Percentiles rank a stretch among this genome's conserved stretches.
Evolutionary conservation across 139 green algal genomes (phyloP).

Genomic region (Chlorella sp.): DNA sequence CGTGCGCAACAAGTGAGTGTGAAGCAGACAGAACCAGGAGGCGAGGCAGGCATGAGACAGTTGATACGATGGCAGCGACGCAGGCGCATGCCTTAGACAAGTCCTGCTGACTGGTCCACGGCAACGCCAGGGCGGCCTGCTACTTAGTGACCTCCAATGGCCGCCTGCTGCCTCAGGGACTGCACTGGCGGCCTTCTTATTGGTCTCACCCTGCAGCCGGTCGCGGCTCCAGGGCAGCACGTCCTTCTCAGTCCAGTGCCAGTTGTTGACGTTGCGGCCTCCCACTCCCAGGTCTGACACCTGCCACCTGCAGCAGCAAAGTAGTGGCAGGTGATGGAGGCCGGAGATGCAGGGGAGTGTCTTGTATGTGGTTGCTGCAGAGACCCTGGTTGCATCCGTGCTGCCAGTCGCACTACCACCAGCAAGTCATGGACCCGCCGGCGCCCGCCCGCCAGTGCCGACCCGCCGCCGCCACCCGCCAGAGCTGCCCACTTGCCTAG

Average conservation of each 20-base stretch:
- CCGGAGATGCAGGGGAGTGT: too few relatives aligned
- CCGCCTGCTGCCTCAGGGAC: not conserved
- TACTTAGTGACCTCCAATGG: too few relatives aligned
- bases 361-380: too few relatives aligned
- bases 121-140: too few relatives aligned
- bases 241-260: slow-evolving; percentile 91
- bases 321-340: not conserved
- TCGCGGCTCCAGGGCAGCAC: slow-evolving; percentile 71
- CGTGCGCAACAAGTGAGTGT: not conserved
- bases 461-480: not conserved
- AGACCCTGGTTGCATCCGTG: too few relatives aligned
- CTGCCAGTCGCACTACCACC: too few relatives aligned
- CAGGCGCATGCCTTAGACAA: too few relatives aligned
- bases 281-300: slow-evolving; percentile 83
- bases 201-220: slow-evolving; percentile 49
- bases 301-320: slow-evolving; percentile 68
- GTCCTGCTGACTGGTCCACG: too few relatives aligned
- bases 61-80: not conserved
- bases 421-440: not conserved
- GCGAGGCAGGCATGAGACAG: not conserved
- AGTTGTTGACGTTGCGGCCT: slow-evolving; percentile 86
- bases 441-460: not conserved
- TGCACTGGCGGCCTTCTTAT: not conserved
- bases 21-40: not conserved
- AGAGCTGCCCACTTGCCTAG: not conserved